Base-by-base conservation (phyloP, 2,329 filamentous ascomycete species). In the Lecanicillium sp. region DNA sequence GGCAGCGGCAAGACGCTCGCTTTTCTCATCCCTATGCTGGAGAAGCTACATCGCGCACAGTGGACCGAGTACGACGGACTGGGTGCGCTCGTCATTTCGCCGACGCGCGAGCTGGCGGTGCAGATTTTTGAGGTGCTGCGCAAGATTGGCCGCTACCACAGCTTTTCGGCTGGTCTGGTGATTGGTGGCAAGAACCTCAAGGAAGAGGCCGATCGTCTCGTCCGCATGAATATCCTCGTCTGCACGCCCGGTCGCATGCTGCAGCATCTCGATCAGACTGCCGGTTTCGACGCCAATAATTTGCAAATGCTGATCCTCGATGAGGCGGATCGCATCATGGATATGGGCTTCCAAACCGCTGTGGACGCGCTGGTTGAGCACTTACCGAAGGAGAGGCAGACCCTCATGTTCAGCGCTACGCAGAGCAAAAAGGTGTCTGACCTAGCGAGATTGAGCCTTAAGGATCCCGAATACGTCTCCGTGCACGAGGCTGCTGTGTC, bases 61-160 rank as follows among this genome's bases (percentile, higher is more conserved):
- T 96, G 89, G 81, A 85, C 92, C 13, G 86, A 94, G 52, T 74
- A 81, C 50, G 92, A 98, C 63, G 92, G 92, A 1, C 70, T 98
- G 20, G 90, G 90, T 8, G 92, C 92, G 4, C 74, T 98, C 46
- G 87, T 98, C 48, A 81, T 98, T 39, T 90, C 89, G 1, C 92
- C 92, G 1, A 98, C 92, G 7, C 82, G 92, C 55, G 92, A 98
- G 65, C 71, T 98, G 40, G 90, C 92, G 0, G 92, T 94, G 29
- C 92, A 98, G 61, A 98, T 95, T 45, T 98, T 97, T 56, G 85
- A 96, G 42, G 90, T 97, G 1, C 64, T 98, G 51, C 75, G 87
- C 45, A 95, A 94, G 60, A 78, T 98, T 42, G 92, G 92, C 32
- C 77, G 86, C 41, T 80, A 90, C 42, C 90, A 98, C 60, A 72